Conservation (phyloP, 441 rosid genomes). For the Bruguiera hainesii region DNA sequence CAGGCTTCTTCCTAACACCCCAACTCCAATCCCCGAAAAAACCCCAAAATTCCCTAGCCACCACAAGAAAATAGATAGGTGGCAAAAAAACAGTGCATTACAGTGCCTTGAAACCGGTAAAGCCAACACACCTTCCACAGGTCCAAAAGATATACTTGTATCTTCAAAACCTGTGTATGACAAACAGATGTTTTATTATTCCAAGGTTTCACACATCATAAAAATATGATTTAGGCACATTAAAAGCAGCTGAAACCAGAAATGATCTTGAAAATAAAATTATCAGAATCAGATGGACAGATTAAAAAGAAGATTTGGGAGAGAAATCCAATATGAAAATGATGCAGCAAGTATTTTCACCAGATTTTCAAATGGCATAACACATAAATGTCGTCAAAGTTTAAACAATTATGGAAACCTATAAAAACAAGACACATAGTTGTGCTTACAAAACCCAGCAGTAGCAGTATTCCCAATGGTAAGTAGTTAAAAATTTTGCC, state of each 20-base stretch:
- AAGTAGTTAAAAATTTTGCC: too few species aligned
- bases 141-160: slow-evolving; percentile 79
- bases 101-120: slow-evolving; percentile 20
- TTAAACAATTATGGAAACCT: background rate
- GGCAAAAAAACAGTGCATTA: slow-evolving; percentile 5
- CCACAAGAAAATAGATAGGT: background rate
- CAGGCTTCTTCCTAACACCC: too few species aligned
- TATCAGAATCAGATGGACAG: background rate
- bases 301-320: background rate
- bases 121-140: slow-evolving; percentile 73
- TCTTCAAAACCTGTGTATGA: slow-evolving; percentile 81
- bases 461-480: too few species aligned
- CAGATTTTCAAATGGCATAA: slow-evolving; percentile 4
- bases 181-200: slow-evolving; percentile 14
- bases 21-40: too few species aligned
- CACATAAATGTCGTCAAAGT: background rate
- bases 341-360: background rate
- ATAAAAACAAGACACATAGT: background rate
- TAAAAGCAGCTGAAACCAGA: slow-evolving; percentile 8
- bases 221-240: slow-evolving; percentile 11
- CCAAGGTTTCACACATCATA: background rate
- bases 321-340: background rate
- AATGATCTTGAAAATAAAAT: background rate
- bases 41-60: too few species aligned
- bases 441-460: background rate